Evolutionary conservation across 2,329 filamentous ascomycete species (phyloP).

Genomic region (Graphiopsis chlorocephala): DNA sequence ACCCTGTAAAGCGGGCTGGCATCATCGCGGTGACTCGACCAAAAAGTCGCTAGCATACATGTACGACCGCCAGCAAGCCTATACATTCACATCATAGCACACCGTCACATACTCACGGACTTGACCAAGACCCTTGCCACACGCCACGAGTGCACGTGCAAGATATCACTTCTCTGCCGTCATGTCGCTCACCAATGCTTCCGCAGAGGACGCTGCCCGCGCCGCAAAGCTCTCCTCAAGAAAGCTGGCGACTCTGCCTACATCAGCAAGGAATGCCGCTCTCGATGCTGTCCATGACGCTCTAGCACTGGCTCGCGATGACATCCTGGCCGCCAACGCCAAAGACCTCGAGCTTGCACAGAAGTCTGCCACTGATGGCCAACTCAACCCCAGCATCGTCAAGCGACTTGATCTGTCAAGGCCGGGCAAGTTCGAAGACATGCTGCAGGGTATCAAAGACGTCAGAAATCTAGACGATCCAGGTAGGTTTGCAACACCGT

Average conservation of each 20-base stretch:
- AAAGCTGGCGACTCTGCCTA: constrained; percentile 74
- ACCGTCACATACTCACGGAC: background rate
- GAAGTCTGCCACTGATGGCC: constrained; percentile 69
- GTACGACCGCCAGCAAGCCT: background rate
- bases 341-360: constrained; percentile 74
- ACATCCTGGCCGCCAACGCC: constrained; percentile 83
- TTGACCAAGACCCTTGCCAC: background rate
- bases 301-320: constrained; percentile 65
- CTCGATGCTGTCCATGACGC: constrained; percentile 78
- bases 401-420: constrained; percentile 84
- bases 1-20: background rate
- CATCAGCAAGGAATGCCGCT: constrained; percentile 75
- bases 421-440: constrained; percentile 93
- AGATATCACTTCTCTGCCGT: background rate
- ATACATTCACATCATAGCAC: background rate
- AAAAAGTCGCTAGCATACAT: background rate
- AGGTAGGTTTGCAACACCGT: constrained; percentile 52
- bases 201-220: constrained; percentile 71
- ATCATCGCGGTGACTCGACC: constrained; percentile 7
- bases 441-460: constrained; percentile 91
- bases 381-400: constrained; percentile 76
- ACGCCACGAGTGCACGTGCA: background rate
- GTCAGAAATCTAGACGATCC: constrained; percentile 83
- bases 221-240: constrained; percentile 80
- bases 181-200: constrained; percentile 90